These are phyloP conservation scores for Epichloe amarillans DNA, from an alignment of 2,329 filamentous ascomycete species.

Conservation along the genomic window DNA sequence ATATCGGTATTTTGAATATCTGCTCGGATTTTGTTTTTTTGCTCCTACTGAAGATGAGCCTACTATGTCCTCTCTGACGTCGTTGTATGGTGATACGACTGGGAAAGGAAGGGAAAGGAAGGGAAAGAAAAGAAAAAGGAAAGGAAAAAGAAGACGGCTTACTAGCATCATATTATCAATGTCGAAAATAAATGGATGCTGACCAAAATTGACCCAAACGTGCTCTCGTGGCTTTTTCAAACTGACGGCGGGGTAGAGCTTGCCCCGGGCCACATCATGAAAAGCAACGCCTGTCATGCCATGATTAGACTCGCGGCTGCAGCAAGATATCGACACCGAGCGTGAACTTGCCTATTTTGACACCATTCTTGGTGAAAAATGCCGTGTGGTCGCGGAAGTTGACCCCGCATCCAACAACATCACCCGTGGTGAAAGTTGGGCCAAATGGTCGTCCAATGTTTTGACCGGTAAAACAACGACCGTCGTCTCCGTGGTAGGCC, in stretches of 20 bases:
- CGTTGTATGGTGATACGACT: neutral
- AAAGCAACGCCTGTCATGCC: constrained; percentile 50
- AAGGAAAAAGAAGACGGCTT: constrained; percentile 16
- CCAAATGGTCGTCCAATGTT: constrained; percentile 45
- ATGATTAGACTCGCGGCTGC: neutral
- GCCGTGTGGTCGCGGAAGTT: constrained; percentile 51
- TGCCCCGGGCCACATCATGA: constrained; percentile 46
- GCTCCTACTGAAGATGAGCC: constrained; percentile 30
- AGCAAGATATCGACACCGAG: neutral
- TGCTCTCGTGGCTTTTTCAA: constrained; percentile 52
- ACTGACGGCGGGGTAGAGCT: constrained; percentile 54
- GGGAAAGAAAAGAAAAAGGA: too few species aligned
- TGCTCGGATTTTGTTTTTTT: constrained; percentile 43
- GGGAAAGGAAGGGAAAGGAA: neutral
- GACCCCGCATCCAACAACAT: constrained; percentile 51
- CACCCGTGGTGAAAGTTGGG: constrained; percentile 38
- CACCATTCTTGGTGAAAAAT: constrained; percentile 58
- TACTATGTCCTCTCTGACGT: too few species aligned
- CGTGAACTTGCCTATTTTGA: constrained; percentile 33
- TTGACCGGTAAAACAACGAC: constrained; percentile 43
- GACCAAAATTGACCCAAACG: constrained; percentile 52
- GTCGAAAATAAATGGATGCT: constrained; percentile 73
- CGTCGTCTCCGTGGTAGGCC: constrained; percentile 58
- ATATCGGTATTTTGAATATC: constrained; percentile 48
- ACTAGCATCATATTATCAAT: constrained; percentile 79